Evolutionary conservation across 2,329 filamentous ascomycete species (phyloP).

Genomic region (Ceratocystis huliohia): DNA sequence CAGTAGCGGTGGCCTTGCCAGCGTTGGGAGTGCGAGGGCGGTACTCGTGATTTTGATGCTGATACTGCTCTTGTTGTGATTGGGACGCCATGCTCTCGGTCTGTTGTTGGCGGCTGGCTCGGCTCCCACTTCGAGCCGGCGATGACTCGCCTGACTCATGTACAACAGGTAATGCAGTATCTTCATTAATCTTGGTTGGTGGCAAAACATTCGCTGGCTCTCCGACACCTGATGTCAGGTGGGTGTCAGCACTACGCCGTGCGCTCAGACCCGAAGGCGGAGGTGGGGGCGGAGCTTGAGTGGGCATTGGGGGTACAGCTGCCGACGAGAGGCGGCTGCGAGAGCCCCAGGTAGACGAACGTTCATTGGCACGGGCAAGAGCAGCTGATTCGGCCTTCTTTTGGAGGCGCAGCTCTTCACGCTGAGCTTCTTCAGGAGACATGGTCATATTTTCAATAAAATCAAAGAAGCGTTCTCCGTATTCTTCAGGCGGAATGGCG

Average conservation of each 20-base stretch:
- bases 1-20: too few species aligned
- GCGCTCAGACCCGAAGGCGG: conserved; percentile 30
- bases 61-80: background rate
- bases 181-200: conserved; percentile 24
- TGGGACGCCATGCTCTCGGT: background rate
- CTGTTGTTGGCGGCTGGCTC: conserved; percentile 34
- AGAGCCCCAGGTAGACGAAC: conserved; percentile 31
- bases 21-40: conserved; percentile 33
- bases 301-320: conserved; percentile 34
- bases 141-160: conserved; percentile 75
- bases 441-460: conserved; percentile 88
- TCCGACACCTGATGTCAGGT: background rate
- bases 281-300: conserved; percentile 35
- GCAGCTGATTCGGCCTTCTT: conserved; percentile 39
- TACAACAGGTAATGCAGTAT: conserved; percentile 60
- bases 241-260: conserved; percentile 31
- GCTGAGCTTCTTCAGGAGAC: conserved; percentile 60
- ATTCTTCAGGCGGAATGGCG: conserved; percentile 75
- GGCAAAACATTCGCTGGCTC: background rate
- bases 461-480: conserved; percentile 84
- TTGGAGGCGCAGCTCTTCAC: conserved; percentile 34
- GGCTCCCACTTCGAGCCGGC: conserved; percentile 47
- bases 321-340: conserved; percentile 24
- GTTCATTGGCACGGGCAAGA: conserved; percentile 25
- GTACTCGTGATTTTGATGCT: conserved; percentile 4